Evolutionary conservation across 2,329 filamentous ascomycete genomes (phyloP).

Genomic region (Neoscytalidium dimidiatum): DNA sequence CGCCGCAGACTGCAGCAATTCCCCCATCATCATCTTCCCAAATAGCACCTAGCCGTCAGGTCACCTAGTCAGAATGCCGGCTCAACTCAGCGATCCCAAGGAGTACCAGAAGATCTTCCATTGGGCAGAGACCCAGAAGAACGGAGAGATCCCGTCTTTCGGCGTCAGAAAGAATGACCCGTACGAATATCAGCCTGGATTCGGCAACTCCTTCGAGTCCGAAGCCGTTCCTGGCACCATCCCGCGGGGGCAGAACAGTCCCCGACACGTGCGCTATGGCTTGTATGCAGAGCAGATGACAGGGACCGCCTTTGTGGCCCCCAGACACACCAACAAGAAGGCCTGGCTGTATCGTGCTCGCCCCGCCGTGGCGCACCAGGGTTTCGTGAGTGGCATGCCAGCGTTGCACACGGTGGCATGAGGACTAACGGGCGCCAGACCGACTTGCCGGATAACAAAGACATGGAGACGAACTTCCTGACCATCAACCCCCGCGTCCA

Average conservation of each 20-base stretch:
- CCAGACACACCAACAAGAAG: conserved; percentile 39
- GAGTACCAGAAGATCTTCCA: conserved; percentile 41
- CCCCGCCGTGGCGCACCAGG: conserved; percentile 40
- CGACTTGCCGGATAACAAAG: conserved; percentile 36
- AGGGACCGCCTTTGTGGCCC: conserved; percentile 36
- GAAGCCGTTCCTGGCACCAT: conserved; percentile 50
- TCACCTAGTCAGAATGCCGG: conserved; percentile 3
- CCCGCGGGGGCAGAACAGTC: conserved; percentile 49
- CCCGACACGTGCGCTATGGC: conserved; percentile 36
- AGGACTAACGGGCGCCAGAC: conserved; percentile 26
- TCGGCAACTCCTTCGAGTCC: conserved; percentile 54
- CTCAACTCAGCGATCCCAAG: conserved; percentile 35
- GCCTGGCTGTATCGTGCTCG: conserved; percentile 38
- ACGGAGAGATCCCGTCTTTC: conserved; percentile 58
- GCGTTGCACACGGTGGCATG: neutral
- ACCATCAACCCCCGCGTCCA: conserved; percentile 38
- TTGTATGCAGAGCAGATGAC: conserved; percentile 42
- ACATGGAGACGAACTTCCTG: conserved; percentile 39
- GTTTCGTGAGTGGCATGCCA: conserved; percentile 34
- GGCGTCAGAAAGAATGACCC: conserved; percentile 56
- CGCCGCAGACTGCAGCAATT: neutral
- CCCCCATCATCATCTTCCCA: neutral
- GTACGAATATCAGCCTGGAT: conserved; percentile 60
- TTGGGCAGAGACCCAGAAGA: conserved; percentile 63
- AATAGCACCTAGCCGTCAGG: neutral